Conservation (phyloP, 148 eudicot genomes). For the Dianthus caryophyllus region DNA sequence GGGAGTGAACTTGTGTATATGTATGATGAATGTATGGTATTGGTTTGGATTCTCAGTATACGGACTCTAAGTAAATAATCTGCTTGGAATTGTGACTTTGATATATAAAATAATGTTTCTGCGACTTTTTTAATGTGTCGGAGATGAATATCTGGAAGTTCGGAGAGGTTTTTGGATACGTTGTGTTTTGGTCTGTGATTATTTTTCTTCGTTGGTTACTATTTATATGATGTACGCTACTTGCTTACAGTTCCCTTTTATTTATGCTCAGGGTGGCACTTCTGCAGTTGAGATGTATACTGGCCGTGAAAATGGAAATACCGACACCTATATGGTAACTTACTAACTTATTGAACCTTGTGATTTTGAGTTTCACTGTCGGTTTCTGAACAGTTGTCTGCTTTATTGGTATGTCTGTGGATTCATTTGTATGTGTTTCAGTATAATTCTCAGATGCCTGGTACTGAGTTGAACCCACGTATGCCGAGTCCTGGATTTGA, state of each 20-base stretch:
- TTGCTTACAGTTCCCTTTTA: background rate
- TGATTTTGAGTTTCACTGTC: too few species aligned
- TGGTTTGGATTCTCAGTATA: too few species aligned
- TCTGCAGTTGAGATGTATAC: conserved; percentile 43
- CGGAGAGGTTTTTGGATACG: background rate
- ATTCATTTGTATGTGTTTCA: background rate
- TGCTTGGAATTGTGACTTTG: background rate
- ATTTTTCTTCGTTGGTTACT: background rate
- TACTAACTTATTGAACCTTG: background rate
- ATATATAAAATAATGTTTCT: background rate
- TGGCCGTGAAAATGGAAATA: conserved; percentile 44
- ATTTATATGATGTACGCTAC: conserved; percentile 1
- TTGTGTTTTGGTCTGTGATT: background rate
- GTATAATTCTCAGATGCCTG: conserved; percentile 45
- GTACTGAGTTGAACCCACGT: conserved; percentile 42
- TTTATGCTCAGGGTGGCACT: conserved; percentile 36
- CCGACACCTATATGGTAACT: conserved; percentile 47
- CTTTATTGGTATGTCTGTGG: background rate
- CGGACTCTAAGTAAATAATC: background rate
- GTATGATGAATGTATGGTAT: background rate
- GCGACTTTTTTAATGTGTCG: background rate
- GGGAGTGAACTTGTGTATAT: background rate
- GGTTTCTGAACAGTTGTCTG: background rate
- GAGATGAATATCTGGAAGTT: background rate
- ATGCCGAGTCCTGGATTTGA: conserved; percentile 36